phyloP scores from a whole-genome alignment of 202 grass and related monocot species.

The Eragrostis tef region DNA sequence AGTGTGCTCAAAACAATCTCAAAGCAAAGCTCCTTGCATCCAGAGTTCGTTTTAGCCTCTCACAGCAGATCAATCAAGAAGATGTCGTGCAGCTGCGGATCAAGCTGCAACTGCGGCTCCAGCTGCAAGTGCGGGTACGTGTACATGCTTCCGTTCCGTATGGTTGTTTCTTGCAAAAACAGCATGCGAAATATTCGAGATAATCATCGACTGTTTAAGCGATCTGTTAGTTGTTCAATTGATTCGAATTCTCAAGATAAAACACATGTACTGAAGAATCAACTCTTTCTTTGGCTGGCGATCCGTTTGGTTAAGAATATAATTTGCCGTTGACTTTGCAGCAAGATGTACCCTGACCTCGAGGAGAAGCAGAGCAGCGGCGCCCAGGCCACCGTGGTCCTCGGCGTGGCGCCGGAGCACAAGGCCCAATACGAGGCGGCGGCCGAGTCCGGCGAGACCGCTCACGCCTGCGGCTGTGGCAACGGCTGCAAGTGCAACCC shows the following conservation, averaged over 20 bases:
- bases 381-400: conserved; percentile 40
- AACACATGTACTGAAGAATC: too few species aligned
- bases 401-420: conserved; percentile 35
- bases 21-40: background rate
- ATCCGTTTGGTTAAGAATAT: background rate
- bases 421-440: conserved; percentile 48
- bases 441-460: conserved; percentile 38
- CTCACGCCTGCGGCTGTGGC: conserved; percentile 58
- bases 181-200: too few species aligned
- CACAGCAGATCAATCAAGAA: background rate
- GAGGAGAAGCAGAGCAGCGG: conserved; percentile 55
- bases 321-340: background rate
- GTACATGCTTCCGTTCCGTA: too few species aligned
- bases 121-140: conserved; percentile 62
- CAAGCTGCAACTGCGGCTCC: conserved; percentile 60
- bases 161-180: too few species aligned
- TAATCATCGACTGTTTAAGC: too few species aligned
- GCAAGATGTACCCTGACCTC: conserved; percentile 57
- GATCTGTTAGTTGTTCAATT: too few species aligned
- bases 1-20: conserved; percentile 23
- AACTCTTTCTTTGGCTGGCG: too few species aligned
- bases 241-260: too few species aligned
- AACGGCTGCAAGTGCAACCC: conserved; percentile 62
- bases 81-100: conserved; percentile 70
- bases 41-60: background rate